Conservation (phyloP, 176 grass and related monocot genomes). For the Oryza coarctata region DNA sequence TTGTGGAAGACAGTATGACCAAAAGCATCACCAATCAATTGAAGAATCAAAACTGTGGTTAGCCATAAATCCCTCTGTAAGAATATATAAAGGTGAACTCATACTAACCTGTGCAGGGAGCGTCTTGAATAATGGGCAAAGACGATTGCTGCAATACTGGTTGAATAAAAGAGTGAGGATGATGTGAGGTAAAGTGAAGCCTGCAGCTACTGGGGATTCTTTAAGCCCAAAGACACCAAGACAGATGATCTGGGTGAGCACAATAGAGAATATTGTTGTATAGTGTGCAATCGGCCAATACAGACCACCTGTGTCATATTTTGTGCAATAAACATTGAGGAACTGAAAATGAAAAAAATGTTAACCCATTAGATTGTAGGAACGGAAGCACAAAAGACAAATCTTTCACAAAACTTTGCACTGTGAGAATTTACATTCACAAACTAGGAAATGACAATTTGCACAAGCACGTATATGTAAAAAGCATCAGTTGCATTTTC, state of each 20-base stretch:
- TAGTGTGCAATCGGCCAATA: slow-evolving; percentile 91
- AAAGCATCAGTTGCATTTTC: background rate
- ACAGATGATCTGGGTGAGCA: slow-evolving; percentile 88
- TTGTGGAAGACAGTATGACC: too few species aligned
- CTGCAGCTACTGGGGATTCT: slow-evolving; percentile 71
- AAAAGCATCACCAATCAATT: too few species aligned
- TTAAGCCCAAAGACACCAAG: slow-evolving; percentile 85
- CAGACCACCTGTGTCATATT: slow-evolving; percentile 73
- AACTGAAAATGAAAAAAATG: slow-evolving; percentile 51
- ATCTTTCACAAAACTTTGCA: background rate
- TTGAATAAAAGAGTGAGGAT: slow-evolving; percentile 87
- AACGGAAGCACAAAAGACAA: background rate
- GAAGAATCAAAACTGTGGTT: background rate
- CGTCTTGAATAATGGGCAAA: slow-evolving; percentile 75
- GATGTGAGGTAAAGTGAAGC: slow-evolving; percentile 76
- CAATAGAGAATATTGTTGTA: slow-evolving; percentile 84
- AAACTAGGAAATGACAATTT: background rate
- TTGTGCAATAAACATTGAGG: slow-evolving; percentile 79
- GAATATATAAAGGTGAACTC: background rate
- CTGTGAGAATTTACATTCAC: background rate
- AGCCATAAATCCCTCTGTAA: background rate
- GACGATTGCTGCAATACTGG: slow-evolving; percentile 74
- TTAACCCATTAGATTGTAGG: slow-evolving; percentile 15
- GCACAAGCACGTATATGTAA: background rate
- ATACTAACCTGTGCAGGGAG: slow-evolving; percentile 72